Base-by-base conservation (phyloP, 2,329 filamentous ascomycete genomes). In the Claviceps monticola region DNA sequence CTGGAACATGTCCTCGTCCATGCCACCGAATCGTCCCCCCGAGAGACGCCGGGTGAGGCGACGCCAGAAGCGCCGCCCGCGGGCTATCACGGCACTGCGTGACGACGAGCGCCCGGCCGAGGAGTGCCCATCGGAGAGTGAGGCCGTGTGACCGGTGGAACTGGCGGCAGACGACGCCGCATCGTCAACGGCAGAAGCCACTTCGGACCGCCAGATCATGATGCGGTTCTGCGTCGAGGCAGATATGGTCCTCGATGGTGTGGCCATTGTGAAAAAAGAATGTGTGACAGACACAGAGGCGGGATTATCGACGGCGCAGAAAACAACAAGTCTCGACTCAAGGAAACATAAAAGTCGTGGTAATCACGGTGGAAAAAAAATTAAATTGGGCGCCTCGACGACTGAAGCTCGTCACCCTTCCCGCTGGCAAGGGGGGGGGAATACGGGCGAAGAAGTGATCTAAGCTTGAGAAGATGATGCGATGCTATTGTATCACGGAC, bases 121-220 rank as follows among this genome's bases (percentile, higher is more conserved):
- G 13, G 59, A 43, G 55, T 58, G 51, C 52, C 56, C 43, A 52
- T 58, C 42, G 19, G 53, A 53, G 34, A 51, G 26, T 2, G 51
- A 51, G 1, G 41, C 49, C 14, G 48, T 45, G 21, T 49, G n/a
- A 56, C 55, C 23, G 58, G 59, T 42, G 64, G 60, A 36, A 60
- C 61, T n/a, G 53, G 48, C 47, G 36, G 59, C 59, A 16, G 64
- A 60, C 19, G 60, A 62, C 16, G 46, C 52, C n/a, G 43, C 16
- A 57, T 59, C 6, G 65, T 62, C 51, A 64, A 63, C 61, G 47
- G 66, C 63, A 21, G 63, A 60, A 38, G 65, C 65, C 47, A 78
- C 72, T 62, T 78, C 75, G 50, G 64, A 63, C 51, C 71, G 71
- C 75, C 75, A 79, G 54, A 72, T 66, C 53, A 72, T 62, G 56